Percentiles rank a stretch among this genome's conserved stretches.
Conservation (phyloP, 495 filamentous ascomycete species). For the Thermothielavioides terrestris region DNA sequence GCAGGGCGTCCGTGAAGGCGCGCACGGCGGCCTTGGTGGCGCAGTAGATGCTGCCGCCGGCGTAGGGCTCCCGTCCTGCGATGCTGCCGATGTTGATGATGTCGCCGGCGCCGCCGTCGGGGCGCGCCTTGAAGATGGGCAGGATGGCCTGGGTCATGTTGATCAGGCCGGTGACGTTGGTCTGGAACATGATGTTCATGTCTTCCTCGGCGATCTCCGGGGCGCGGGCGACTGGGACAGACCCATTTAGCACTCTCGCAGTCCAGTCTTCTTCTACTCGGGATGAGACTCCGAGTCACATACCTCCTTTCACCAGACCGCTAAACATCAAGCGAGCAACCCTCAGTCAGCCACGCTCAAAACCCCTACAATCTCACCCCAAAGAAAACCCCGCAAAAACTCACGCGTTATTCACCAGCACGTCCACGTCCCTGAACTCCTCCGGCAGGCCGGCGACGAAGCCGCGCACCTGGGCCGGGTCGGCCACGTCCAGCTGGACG, state of each 20-base stretch:
- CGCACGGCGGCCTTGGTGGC: constrained; percentile 90
- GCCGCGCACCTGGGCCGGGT: constrained; percentile 60
- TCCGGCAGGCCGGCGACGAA: constrained; percentile 69
- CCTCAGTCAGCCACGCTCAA: neutral
- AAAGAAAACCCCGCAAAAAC: constrained; percentile 24
- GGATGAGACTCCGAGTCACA: neutral
- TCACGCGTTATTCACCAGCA: constrained; percentile 96
- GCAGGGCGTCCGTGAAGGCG: constrained; percentile 78
- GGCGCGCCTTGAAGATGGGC: constrained; percentile 70
- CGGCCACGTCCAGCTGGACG: constrained; percentile 80
- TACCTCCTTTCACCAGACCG: constrained; percentile 27
- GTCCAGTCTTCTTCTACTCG: neutral
- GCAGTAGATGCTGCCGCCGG: constrained; percentile 91
- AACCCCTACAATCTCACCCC: neutral
- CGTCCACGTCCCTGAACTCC: constrained; percentile 79
- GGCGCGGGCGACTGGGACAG: constrained; percentile 64
- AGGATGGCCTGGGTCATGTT: constrained; percentile 94
- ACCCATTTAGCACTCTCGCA: neutral
- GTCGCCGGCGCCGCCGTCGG: constrained; percentile 74
- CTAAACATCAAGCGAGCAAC: constrained; percentile 6
- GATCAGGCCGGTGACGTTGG: constrained; percentile 91
- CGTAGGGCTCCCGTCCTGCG: constrained; percentile 83
- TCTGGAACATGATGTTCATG: constrained; percentile 79
- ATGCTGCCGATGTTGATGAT: constrained; percentile 97
- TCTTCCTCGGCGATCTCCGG: constrained; percentile 77